phyloP scores from a whole-genome alignment of 2,329 filamentous ascomycete genomes.

The Penicillium sp. region DNA sequence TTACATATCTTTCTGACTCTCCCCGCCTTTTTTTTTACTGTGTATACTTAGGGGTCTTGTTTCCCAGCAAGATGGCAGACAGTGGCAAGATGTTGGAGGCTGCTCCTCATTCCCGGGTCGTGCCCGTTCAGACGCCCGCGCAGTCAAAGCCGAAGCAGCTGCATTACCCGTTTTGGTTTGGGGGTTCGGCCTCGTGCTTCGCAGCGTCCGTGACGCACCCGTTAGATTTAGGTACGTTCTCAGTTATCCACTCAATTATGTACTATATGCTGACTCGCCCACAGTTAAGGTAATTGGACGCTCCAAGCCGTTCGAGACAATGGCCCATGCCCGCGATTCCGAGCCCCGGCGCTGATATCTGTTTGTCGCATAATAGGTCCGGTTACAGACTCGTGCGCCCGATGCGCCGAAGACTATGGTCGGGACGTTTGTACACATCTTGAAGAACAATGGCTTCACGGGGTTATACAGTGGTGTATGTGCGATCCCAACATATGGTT shows the following conservation, averaged over 20 bases:
- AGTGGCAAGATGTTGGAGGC: constrained; percentile 26
- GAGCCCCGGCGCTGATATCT: constrained; percentile 9
- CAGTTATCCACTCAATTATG: not conserved
- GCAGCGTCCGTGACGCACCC: constrained; percentile 89
- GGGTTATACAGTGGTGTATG: constrained; percentile 77
- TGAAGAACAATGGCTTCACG: constrained; percentile 63
- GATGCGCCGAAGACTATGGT: constrained; percentile 72
- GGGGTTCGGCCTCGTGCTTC: constrained; percentile 84
- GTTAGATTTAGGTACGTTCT: constrained; percentile 69
- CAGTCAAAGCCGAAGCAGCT: constrained; percentile 29
- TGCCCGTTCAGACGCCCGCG: constrained; percentile 14
- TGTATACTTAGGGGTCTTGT: constrained; percentile 13
- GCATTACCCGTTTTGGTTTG: constrained; percentile 86
- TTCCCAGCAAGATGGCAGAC: constrained; percentile 28
- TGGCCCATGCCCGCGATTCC: constrained; percentile 1
- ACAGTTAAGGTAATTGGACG: constrained; percentile 47
- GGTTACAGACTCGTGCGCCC: constrained; percentile 72
- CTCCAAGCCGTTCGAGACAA: constrained; percentile 3
- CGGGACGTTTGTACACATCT: constrained; percentile 73
- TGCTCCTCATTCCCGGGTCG: constrained; percentile 16
- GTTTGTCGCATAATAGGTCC: constrained; percentile 51
- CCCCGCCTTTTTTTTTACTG: constrained; percentile 9
- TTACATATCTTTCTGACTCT: constrained; percentile 2
- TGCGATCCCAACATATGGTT: not conserved
- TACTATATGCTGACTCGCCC: constrained; percentile 18